These are phyloP conservation scores for Lecanicillium sp. DNA, from an alignment of 2,329 filamentous ascomycete genomes.

Conservation along the genomic window DNA sequence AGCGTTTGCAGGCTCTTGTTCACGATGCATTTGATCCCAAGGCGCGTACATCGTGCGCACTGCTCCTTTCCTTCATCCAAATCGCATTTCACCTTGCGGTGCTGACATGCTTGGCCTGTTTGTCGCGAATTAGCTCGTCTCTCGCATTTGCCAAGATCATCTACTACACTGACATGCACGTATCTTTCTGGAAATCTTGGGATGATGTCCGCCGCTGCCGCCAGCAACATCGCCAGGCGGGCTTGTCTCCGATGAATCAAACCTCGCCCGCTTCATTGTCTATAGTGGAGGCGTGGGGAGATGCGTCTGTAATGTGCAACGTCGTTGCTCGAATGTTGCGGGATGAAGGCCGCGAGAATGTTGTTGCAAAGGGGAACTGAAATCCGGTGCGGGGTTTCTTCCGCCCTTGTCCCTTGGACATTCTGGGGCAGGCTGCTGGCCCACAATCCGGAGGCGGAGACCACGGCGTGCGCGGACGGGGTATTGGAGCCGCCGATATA, in stretches of 20 bases:
- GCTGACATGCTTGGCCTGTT: conserved; percentile 36
- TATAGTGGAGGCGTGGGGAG: too few species aligned
- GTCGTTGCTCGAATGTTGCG: too few species aligned
- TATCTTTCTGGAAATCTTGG: conserved; percentile 24
- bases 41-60: conserved; percentile 40
- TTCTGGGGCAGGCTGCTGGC: too few species aligned
- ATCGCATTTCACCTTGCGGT: conserved; percentile 47
- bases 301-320: too few species aligned
- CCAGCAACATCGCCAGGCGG: conserved; percentile 7
- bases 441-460: too few species aligned
- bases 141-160: neutral
- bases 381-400: too few species aligned
- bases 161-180: conserved; percentile 19
- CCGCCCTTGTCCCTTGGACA: too few species aligned
- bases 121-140: neutral
- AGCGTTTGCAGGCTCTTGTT: conserved; percentile 49
- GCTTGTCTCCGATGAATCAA: conserved; percentile 12
- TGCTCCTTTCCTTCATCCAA: conserved; percentile 33
- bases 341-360: too few species aligned
- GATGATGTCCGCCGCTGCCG: conserved; percentile 10
- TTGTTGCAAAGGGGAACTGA: too few species aligned
- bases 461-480: too few species aligned
- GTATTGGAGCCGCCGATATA: too few species aligned
- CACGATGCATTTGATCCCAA: conserved; percentile 41
- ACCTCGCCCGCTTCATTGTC: conserved; percentile 16